Base-by-base conservation (phyloP, 805 yeast genomes). In the Zygoascus bituminiphila region DNA sequence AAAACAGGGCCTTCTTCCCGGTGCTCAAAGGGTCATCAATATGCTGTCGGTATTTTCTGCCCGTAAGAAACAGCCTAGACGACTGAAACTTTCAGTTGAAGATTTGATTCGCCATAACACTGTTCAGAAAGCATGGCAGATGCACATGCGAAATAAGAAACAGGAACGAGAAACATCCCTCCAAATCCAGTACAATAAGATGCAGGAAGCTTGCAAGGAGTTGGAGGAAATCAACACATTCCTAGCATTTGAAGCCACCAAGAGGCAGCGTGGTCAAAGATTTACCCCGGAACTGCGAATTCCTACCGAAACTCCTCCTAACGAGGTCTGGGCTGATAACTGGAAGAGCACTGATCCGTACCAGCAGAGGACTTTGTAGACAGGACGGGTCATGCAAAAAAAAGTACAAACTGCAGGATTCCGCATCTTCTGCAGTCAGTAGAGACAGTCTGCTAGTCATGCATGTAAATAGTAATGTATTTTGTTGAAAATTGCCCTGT, bases 231-330 rank as follows among this genome's bases (percentile, higher is more conserved):
- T 61, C 21, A 61, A 60, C 47, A 78, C 81, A 0, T 73, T 67
- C 42, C 69, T 91, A 45, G 88, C 72, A 57, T 75, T 72, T 46
- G 71, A 70, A 26, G 94, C 96, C 9, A 81, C 78, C 57, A 64
- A 64, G 25, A 67, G 70, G 44, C 82, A 83, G 55, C 64, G 65
- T 40, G 73, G 72, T 45, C 76, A 77, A 56, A 71, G 88, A 58
- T 88, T 86, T 64, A 91, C 95, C 4, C 68, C 85, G 57, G 96
- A 91, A 60, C 63, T 87, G 64, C 79, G 93, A 61, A 79, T 86
- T 8, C 98, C 98, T 19, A 84, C 95, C 1, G 91, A 88, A 48
- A 86, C 72, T 52, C 98, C 98, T 12, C 84, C 97, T 17, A 79
- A 77, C 59, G 74, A 76, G 51, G 72, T 84, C 17, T 89, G 97